These are phyloP conservation scores for Hypomyces perniciosus DNA, from an alignment of 2,329 filamentous ascomycete species.

Conservation along the genomic window DNA sequence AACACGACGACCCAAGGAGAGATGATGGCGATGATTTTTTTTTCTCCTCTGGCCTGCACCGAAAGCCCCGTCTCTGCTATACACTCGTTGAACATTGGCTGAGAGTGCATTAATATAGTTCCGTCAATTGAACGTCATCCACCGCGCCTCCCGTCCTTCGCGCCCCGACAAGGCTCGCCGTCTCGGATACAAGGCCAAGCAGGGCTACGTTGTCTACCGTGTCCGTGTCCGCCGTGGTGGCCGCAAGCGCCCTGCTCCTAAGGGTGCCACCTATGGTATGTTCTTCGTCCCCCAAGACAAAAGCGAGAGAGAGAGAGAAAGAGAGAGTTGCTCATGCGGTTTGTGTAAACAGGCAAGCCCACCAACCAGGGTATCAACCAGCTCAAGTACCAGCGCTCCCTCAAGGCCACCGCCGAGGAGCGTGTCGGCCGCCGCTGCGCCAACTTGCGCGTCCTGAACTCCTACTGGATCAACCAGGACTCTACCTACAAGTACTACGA, in stretches of 20 bases:
- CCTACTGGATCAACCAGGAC: conserved; percentile 99
- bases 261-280: conserved; percentile 98
- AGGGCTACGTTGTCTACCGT: conserved; percentile 99
- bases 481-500: conserved; percentile 99
- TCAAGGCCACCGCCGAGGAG: conserved; percentile 97
- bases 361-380: conserved; percentile 99
- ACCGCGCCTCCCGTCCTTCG: conserved; percentile 95
- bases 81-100: conserved; percentile 99
- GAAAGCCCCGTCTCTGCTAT: conserved; percentile 54
- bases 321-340: not conserved
- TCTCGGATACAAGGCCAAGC: conserved; percentile 99
- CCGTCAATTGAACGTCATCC: conserved; percentile 99
- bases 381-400: conserved; percentile 99
- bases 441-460: conserved; percentile 99
- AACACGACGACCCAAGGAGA: not conserved
- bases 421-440: conserved; percentile 98
- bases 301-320: not conserved
- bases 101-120: conserved; percentile 99
- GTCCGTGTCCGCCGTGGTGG: conserved; percentile 97
- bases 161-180: conserved; percentile 99
- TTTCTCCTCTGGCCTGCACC: not conserved
- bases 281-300: conserved; percentile 14
- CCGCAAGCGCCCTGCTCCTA: conserved; percentile 91
- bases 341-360: conserved; percentile 72
- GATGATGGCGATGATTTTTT: not conserved